A percentile compares a stretch with the other conserved stretches of the same genome.
These are phyloP conservation scores for Lactarius hengduanensis DNA, from an alignment of 768 basidiomycete genomes.

Conservation along the genomic window DNA sequence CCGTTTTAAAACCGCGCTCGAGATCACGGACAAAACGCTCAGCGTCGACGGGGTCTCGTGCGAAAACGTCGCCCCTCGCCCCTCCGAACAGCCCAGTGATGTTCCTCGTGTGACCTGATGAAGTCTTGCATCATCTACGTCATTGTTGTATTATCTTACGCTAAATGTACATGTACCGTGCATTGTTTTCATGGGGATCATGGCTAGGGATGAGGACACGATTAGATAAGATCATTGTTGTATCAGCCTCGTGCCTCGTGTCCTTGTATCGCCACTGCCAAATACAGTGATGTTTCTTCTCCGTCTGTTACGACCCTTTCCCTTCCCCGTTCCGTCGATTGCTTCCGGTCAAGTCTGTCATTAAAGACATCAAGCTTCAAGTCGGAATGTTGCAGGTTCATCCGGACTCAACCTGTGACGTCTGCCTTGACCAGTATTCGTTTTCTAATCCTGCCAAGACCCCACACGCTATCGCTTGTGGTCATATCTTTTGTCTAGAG, in stretches of 20 bases:
- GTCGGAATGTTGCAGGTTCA: slow-evolving; percentile 57
- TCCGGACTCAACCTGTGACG: slow-evolving; percentile 70
- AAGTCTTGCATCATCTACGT: slow-evolving; percentile 2
- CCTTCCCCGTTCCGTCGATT: slow-evolving; percentile 6
- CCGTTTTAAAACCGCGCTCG: slow-evolving; percentile 23
- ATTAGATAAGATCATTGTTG: slow-evolving; percentile 14
- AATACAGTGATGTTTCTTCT: slow-evolving; percentile 22
- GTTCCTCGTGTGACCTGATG: slow-evolving; percentile 13
- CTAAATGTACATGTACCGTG: not conserved
- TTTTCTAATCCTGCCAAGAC: slow-evolving; percentile 49
- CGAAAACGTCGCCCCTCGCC: slow-evolving; percentile 16
- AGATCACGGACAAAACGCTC: slow-evolving; percentile 22
- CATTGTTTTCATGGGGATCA: not conserved
- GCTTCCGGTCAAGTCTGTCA: not conserved
- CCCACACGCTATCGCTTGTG: slow-evolving; percentile 73
- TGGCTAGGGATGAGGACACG: not conserved
- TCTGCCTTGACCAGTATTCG: slow-evolving; percentile 66
- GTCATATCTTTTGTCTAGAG: slow-evolving; percentile 72
- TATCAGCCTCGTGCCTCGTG: slow-evolving; percentile 18
- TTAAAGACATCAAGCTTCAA: not conserved
- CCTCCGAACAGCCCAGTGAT: slow-evolving; percentile 26
- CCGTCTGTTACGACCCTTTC: not conserved
- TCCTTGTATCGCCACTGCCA: slow-evolving; percentile 21
- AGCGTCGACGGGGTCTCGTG: slow-evolving; percentile 14
- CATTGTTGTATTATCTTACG: not conserved